phyloP scores from a whole-genome alignment of 331 rosid genomes.

The Malus hybrid region DNA sequence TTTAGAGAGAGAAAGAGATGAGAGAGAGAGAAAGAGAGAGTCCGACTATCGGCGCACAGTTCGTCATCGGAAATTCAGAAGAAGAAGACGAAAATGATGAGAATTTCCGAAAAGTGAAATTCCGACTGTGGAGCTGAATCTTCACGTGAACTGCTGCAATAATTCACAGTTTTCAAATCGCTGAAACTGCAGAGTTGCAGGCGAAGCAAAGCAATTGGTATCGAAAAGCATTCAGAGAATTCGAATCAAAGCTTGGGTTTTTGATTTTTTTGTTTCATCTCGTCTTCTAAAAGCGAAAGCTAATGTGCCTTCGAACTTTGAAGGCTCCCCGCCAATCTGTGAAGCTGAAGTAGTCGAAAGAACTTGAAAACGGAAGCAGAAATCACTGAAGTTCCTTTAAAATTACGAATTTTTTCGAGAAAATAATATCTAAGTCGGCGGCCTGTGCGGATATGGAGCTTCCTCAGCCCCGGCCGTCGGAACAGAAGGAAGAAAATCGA shows the following conservation, averaged over 20 bases:
- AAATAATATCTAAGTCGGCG: background rate
- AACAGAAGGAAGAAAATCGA: conserved; percentile 75
- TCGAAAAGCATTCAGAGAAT: background rate
- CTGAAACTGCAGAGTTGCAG: background rate
- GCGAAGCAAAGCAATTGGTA: background rate
- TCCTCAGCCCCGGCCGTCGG: conserved; percentile 74
- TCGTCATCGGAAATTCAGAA: background rate
- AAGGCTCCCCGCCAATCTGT: conserved; percentile 33
- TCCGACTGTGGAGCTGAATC: conserved; percentile 1
- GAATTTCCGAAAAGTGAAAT: background rate
- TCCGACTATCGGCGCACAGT: conserved; percentile 15
- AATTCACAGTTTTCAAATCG: background rate
- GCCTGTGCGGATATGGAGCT: conserved; percentile 57
- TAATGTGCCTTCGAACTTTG: conserved; percentile 46
- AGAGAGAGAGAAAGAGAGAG: conserved; percentile 29
- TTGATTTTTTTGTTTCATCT: background rate
- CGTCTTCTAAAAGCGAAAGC: conserved; percentile 1
- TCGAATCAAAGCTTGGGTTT: background rate
- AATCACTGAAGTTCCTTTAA: conserved; percentile 5
- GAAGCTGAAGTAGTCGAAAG: background rate
- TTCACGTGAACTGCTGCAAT: background rate
- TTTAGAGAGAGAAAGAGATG: conserved; percentile 18
- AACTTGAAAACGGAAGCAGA: background rate
- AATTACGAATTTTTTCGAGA: conserved; percentile 6
- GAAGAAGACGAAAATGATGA: background rate